Conservation (phyloP, 371 early-diverging fungal genomes). For the Actinomucor elegans region DNA sequence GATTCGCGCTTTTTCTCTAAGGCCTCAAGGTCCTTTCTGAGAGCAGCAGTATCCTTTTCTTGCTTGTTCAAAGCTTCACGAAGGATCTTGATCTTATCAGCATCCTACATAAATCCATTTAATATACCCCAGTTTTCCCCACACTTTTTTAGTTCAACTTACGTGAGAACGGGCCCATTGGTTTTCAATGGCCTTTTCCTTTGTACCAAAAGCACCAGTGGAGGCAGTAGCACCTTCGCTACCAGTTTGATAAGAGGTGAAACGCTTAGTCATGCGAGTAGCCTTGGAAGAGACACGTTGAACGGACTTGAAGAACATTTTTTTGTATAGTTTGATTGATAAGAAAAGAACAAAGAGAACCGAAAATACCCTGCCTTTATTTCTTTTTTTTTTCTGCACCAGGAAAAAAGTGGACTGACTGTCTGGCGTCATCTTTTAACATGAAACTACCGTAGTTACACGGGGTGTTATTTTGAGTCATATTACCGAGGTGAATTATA, state of each 20-base stretch:
- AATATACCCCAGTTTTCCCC: background rate
- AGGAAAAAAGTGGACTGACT: background rate
- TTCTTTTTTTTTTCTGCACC: background rate
- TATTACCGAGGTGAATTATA: no score
- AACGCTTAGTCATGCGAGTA: constrained; percentile 12
- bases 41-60: constrained; percentile 26
- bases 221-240: constrained; percentile 41
- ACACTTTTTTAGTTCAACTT: constrained; percentile 8
- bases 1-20: constrained; percentile 18
- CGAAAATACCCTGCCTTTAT: constrained; percentile 3
- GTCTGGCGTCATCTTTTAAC: constrained; percentile 9
- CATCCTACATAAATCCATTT: constrained; percentile 28
- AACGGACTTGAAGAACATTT: constrained; percentile 17
- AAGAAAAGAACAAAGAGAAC: background rate
- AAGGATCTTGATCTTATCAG: constrained; percentile 41
- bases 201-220: constrained; percentile 40
- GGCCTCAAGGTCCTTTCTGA: constrained; percentile 32
- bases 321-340: background rate
- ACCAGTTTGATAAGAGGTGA: constrained; percentile 14
- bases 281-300: constrained; percentile 5
- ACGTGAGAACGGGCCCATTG: constrained; percentile 48
- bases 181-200: constrained; percentile 51
- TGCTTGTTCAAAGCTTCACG: constrained; percentile 34
- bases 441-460: constrained; percentile 2
- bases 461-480: no score